These are phyloP conservation scores for Fraxinus cuspidata DNA, from an alignment of 257 asterid genomes.

Conservation along the genomic window DNA sequence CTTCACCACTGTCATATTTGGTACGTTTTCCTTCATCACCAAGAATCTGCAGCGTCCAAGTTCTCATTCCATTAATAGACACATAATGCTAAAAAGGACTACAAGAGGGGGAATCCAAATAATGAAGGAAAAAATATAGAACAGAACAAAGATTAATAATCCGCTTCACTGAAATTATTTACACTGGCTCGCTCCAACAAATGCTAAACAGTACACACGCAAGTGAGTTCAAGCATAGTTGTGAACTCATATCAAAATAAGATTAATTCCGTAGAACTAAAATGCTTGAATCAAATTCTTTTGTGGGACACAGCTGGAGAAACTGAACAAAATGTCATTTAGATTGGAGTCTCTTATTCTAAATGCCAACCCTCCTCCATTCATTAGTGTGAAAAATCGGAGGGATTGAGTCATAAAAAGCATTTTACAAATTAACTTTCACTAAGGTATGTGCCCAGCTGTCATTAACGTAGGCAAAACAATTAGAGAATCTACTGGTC, in stretches of 20 bases:
- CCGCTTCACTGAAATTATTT: neutral
- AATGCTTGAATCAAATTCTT: no score
- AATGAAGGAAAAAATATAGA: neutral
- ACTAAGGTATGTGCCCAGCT: neutral
- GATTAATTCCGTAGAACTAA: neutral
- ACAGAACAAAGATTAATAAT: neutral
- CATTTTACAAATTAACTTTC: neutral
- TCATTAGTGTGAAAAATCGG: neutral
- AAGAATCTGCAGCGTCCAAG: slow-evolving; percentile 50
- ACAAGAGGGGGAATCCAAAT: neutral
- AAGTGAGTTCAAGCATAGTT: neutral
- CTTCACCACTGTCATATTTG: slow-evolving; percentile 85
- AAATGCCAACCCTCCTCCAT: neutral
- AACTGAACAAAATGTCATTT: neutral
- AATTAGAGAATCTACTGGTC: neutral
- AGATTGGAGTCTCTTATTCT: neutral
- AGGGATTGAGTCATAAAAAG: neutral
- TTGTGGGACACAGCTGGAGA: neutral
- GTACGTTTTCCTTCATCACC: slow-evolving; percentile 90
- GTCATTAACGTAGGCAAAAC: neutral
- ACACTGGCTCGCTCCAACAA: neutral
- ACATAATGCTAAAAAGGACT: neutral
- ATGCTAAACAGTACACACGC: neutral
- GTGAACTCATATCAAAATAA: neutral
- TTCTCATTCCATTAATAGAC: slow-evolving; percentile 1